phyloP scores from a whole-genome alignment of 1,139 yeast species.

The Yamadazyma aaseri region DNA sequence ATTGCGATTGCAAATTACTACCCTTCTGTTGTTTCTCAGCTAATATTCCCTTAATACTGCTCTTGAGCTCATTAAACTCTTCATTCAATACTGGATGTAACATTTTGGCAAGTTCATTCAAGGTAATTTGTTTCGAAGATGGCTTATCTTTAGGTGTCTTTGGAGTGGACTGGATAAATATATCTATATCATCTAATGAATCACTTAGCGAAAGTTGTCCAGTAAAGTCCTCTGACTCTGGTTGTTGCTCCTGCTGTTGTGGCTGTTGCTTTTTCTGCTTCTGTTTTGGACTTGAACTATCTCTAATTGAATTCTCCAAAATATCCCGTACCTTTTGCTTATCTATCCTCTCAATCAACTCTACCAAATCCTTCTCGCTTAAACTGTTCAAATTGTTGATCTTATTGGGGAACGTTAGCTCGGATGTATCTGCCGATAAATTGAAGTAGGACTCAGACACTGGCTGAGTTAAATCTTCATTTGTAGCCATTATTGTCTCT shows the following conservation, averaged over 20 bases:
- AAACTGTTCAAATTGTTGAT: conserved; percentile 11
- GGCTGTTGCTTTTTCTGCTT: neutral
- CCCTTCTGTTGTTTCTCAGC: neutral
- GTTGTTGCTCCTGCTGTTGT: neutral
- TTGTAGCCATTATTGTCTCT: conserved; percentile 2
- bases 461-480: conserved; percentile 24
- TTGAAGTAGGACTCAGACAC: conserved; percentile 30
- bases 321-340: conserved; percentile 2
- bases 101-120: conserved; percentile 13
- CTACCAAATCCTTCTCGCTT: conserved; percentile 12
- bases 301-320: neutral
- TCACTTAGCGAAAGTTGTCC: neutral
- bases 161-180: conserved; percentile 30
- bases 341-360: conserved; percentile 9
- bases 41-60: conserved; percentile 7
- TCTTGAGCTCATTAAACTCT: conserved; percentile 17
- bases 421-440: conserved; percentile 25
- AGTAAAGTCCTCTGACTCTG: neutral
- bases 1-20: neutral
- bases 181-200: conserved; percentile 8
- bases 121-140: conserved; percentile 7
- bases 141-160: conserved; percentile 8
- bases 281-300: too few species aligned
- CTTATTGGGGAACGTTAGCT: conserved; percentile 4
- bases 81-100: conserved; percentile 18